Percentiles rank a stretch among this genome's conserved stretches.
These are phyloP conservation scores for Lolium perenne DNA, from an alignment of 176 grass and related monocot genomes.

Conservation along the genomic window DNA sequence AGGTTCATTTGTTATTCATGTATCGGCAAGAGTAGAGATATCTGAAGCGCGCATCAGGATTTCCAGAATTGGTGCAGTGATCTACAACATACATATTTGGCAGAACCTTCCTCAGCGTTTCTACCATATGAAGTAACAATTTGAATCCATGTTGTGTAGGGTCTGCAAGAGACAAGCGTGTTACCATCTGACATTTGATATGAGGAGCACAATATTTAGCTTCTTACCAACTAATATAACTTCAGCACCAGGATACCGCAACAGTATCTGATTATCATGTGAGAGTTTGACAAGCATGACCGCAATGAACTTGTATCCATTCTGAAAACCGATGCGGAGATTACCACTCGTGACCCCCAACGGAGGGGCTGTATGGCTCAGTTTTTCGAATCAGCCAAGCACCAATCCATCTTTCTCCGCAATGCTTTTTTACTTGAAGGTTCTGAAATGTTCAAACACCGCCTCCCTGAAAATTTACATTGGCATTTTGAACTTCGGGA, in stretches of 20 bases:
- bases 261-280: constrained; percentile 71
- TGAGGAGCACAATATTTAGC: background rate
- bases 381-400: constrained; percentile 71
- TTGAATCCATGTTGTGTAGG: constrained; percentile 66
- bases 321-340: constrained; percentile 73
- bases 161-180: constrained; percentile 55
- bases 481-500: no score
- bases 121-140: constrained; percentile 55
- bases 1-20: background rate
- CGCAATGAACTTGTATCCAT: constrained; percentile 77
- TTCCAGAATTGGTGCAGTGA: constrained; percentile 74
- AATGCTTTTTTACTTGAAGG: constrained; percentile 45
- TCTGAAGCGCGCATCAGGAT: constrained; percentile 78
- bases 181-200: constrained; percentile 11
- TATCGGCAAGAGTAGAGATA: constrained; percentile 10
- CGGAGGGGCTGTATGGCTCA: constrained; percentile 74
- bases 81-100: constrained; percentile 68
- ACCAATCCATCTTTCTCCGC: constrained; percentile 63
- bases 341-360: constrained; percentile 70
- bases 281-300: constrained; percentile 65
- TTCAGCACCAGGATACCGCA: constrained; percentile 75
- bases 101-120: constrained; percentile 64
- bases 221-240: constrained; percentile 73
- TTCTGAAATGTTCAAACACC: no score
- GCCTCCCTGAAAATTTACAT: no score